phyloP scores from a whole-genome alignment of 495 filamentous ascomycete species.

The Daldinia childiae region DNA sequence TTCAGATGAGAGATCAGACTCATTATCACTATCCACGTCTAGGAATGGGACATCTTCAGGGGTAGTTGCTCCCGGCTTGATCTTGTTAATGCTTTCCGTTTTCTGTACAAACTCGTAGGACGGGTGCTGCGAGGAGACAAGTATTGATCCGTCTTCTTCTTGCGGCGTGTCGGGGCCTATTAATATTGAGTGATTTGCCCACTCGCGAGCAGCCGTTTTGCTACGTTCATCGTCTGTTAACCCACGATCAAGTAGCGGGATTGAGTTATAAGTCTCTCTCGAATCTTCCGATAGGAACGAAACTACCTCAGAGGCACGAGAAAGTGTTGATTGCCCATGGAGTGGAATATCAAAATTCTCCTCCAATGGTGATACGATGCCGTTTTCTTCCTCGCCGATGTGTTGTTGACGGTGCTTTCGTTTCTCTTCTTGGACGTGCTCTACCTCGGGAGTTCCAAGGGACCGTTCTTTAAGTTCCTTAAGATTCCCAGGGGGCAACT shows the following conservation, averaged over 20 bases:
- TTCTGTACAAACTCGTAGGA: constrained; percentile 61
- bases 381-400: constrained; percentile 51
- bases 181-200: constrained; percentile 58
- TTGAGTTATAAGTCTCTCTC: constrained; percentile 74
- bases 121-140: constrained; percentile 45
- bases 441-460: constrained; percentile 31
- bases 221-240: constrained; percentile 66
- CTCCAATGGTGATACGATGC: constrained; percentile 31
- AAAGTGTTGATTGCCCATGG: constrained; percentile 25
- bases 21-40: constrained; percentile 71
- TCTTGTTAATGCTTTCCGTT: constrained; percentile 55
- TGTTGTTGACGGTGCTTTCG: constrained; percentile 58
- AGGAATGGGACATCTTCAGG: constrained; percentile 67
- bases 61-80: constrained; percentile 42
- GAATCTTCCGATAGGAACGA: constrained; percentile 62
- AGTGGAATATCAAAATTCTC: constrained; percentile 22
- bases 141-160: constrained; percentile 42
- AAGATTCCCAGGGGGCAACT: constrained; percentile 27
- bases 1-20: constrained; percentile 83
- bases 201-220: constrained; percentile 52
- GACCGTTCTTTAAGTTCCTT: constrained; percentile 18
- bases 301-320: constrained; percentile 46
- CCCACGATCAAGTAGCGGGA: constrained; percentile 78
- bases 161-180: constrained; percentile 48
- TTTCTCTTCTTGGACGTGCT: constrained; percentile 53